Conservation (phyloP, 1,284 basidiomycete species). For the Ganoderma boninense region DNA sequence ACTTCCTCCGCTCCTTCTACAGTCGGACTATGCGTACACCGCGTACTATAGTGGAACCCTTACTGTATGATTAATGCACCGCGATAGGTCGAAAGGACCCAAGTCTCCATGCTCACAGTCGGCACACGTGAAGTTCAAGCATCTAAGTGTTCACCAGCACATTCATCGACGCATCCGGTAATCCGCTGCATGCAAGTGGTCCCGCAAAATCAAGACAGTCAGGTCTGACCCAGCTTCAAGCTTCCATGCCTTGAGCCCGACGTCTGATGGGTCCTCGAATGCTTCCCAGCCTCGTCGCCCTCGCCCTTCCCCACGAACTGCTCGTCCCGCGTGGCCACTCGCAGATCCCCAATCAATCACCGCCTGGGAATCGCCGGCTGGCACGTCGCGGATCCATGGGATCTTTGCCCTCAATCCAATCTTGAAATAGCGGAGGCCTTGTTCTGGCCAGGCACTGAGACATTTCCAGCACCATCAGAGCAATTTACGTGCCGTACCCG, state of each 20-base stretch:
- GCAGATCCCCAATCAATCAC: background rate
- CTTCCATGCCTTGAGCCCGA: background rate
- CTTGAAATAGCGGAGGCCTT: background rate
- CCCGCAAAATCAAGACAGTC: too few species aligned
- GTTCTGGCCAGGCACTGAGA: background rate
- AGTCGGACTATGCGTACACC: background rate
- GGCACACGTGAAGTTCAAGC: background rate
- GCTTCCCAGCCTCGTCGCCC: too few species aligned
- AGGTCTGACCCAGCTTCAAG: background rate
- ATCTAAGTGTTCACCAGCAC: background rate
- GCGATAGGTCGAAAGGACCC: background rate
- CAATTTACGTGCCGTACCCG: background rate
- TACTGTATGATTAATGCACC: conserved; percentile 1
- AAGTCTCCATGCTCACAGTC: background rate
- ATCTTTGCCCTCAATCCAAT: background rate
- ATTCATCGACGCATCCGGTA: background rate
- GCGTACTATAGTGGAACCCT: background rate
- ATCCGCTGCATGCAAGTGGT: background rate
- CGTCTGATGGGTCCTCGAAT: background rate
- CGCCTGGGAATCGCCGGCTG: background rate
- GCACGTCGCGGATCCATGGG: background rate
- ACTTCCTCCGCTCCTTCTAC: background rate
- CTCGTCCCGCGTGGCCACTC: background rate
- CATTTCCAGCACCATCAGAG: background rate
- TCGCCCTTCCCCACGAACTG: background rate